phyloP scores from a whole-genome alignment of 176 grass and related monocot species.

The Luzula sylvatica region DNA sequence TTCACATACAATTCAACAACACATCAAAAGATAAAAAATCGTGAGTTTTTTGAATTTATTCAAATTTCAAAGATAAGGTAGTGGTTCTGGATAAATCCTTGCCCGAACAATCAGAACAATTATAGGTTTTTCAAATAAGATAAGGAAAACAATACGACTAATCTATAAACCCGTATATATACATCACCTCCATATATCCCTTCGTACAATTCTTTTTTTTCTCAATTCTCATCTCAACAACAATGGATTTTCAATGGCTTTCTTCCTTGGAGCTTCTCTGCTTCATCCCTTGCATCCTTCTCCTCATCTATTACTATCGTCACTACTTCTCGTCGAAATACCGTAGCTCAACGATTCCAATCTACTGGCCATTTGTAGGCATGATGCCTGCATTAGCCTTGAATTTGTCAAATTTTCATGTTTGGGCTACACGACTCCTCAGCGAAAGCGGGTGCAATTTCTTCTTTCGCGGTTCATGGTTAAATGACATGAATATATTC shows the following conservation, averaged over 20 bases:
- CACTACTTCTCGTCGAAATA: neutral
- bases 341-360: neutral
- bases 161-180: no score
- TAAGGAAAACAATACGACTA: no score
- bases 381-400: conserved; percentile 22
- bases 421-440: conserved; percentile 9
- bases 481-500: neutral
- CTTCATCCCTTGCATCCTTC: neutral
- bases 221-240: neutral
- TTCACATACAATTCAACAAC: no score
- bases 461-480: conserved; percentile 18
- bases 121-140: no score
- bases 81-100: no score
- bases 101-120: no score
- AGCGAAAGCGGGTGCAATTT: conserved; percentile 17
- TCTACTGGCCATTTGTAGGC: conserved; percentile 29
- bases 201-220: neutral
- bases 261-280: conserved; percentile 11
- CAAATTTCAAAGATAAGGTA: no score
- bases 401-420: conserved; percentile 18
- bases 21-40: no score
- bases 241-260: neutral
- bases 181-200: no score
- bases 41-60: no score
- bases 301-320: neutral